Evolutionary conservation across 2,329 filamentous ascomycete species (phyloP).

Genomic region (Sarocladiaceae sp.): DNA sequence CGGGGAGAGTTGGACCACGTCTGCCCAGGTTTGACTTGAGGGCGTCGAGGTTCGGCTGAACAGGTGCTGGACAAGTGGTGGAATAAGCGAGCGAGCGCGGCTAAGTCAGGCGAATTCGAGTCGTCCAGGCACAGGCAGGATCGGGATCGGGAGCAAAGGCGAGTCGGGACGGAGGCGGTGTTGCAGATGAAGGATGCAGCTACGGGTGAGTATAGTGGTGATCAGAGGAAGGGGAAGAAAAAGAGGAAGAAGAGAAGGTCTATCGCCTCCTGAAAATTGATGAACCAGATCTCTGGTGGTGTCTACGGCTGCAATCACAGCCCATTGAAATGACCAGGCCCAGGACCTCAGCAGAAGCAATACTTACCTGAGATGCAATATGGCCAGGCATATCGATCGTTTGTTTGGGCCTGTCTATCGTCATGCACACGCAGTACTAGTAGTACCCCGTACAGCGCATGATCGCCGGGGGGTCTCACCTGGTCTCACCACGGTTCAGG

Average conservation of each 20-base stretch:
- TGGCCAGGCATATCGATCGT: neutral
- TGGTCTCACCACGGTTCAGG: neutral
- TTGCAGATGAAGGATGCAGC: neutral
- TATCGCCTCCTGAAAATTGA: no score
- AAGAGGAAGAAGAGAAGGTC: neutral
- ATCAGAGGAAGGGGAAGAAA: neutral
- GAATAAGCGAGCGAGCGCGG: neutral
- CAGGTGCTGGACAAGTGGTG: neutral
- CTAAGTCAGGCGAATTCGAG: neutral
- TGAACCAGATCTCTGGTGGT: no score
- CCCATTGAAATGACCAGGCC: no score
- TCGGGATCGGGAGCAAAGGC: neutral
- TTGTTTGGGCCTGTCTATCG: neutral
- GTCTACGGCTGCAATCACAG: no score
- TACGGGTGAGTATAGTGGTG: neutral
- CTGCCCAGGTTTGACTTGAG: no score
- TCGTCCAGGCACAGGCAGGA: neutral
- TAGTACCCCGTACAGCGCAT: no score
- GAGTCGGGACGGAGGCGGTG: neutral
- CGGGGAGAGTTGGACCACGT: no score
- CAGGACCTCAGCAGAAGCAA: no score
- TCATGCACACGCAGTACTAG: no score
- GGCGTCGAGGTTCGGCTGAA: neutral
- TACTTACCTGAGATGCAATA: no score
- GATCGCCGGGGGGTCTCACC: no score